Conservation (phyloP, 345 rosid genomes). For the Hypericum perforatum region DNA sequence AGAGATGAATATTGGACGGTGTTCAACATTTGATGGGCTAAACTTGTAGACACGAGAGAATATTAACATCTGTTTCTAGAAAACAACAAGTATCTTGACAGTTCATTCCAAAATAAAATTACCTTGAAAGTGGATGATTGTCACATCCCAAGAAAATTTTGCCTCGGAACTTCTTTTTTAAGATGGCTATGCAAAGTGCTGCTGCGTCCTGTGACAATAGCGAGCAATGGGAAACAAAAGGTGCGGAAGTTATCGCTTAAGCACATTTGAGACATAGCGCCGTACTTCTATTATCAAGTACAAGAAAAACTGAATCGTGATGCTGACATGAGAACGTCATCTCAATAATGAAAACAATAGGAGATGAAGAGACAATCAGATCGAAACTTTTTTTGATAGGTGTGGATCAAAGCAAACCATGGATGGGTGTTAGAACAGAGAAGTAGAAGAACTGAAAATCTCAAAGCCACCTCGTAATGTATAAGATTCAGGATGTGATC, state of each 20-base stretch:
- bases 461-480: constrained; percentile 65
- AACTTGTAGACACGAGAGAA: too few species aligned
- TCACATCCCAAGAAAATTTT: constrained; percentile 88
- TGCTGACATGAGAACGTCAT: too few species aligned
- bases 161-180: constrained; percentile 63
- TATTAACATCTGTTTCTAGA: not conserved
- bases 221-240: constrained; percentile 8
- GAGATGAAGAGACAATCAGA: too few species aligned
- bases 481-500: constrained; percentile 90
- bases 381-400: not conserved
- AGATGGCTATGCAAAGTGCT: constrained; percentile 61
- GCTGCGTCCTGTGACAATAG: constrained; percentile 71
- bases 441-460: not conserved
- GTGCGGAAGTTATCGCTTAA: not conserved
- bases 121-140: constrained; percentile 94
- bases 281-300: too few species aligned
- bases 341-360: too few species aligned
- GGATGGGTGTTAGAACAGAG: not conserved
- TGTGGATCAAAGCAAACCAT: not conserved
- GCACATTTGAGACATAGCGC: not conserved
- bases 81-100: not conserved
- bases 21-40: too few species aligned
- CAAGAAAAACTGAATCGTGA: too few species aligned
- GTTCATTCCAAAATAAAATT: not conserved
- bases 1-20: too few species aligned